Conservation (phyloP, 306 rosid genomes). For the Sphenostylis stenocarpa region DNA sequence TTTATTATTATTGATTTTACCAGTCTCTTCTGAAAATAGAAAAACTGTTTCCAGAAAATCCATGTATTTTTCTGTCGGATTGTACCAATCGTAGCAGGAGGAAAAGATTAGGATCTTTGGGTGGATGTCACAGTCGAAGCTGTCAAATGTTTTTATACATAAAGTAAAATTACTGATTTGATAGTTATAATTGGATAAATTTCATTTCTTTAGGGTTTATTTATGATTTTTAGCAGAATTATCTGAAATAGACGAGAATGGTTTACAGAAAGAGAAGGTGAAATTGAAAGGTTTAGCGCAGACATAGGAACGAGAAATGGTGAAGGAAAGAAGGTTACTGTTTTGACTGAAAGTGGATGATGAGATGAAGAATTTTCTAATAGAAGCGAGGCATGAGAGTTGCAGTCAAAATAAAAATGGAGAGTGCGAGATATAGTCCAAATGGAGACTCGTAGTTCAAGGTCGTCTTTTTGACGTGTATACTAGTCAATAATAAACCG, state of each 20-base stretch:
- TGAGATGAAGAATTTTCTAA: background rate
- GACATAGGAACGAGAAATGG: too few species aligned
- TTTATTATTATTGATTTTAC: too few species aligned
- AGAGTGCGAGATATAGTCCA: background rate
- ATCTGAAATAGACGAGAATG: too few species aligned
- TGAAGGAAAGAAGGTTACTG: background rate
- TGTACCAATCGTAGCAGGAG: background rate
- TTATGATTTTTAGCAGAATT: too few species aligned
- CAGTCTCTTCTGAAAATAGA: too few species aligned
- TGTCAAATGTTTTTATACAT: too few species aligned
- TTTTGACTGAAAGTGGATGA: background rate
- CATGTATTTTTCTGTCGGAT: background rate
- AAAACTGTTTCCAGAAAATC: too few species aligned
- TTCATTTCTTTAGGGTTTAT: too few species aligned
- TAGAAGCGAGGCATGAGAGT: background rate
- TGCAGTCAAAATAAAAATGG: conserved; percentile 36
- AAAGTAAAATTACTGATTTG: too few species aligned
- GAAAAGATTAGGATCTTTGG: background rate
- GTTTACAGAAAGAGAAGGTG: too few species aligned
- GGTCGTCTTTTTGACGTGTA: conserved; percentile 9
- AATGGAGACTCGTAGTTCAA: background rate
- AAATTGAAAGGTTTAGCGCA: too few species aligned
- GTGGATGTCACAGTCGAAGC: background rate
- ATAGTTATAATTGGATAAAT: too few species aligned
- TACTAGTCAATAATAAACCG: background rate